Evolutionary conservation across 371 early-diverging fungal genomes (phyloP).

Genomic region (Scutellospora calospora): DNA sequence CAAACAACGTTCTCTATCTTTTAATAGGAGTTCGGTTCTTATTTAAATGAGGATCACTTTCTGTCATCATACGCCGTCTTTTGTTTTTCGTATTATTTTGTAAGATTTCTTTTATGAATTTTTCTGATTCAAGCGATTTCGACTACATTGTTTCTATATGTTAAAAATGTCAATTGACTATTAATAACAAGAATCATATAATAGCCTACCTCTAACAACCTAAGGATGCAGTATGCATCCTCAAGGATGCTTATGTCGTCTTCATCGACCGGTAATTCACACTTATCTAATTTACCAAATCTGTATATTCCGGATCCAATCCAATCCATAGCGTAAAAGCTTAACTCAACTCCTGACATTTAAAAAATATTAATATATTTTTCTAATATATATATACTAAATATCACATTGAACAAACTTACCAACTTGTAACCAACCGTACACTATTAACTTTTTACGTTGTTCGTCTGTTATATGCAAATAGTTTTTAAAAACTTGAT

Average conservation of each 20-base stretch:
- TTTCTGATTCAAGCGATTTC: slow-evolving; percentile 41
- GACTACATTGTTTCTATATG: slow-evolving; percentile 35
- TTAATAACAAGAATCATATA: neutral
- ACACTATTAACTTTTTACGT: slow-evolving; percentile 8
- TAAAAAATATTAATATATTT: neutral
- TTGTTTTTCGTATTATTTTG: slow-evolving; percentile 35
- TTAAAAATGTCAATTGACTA: slow-evolving; percentile 25
- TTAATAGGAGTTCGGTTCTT: slow-evolving; percentile 27
- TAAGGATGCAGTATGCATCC: slow-evolving; percentile 33
- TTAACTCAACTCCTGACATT: slow-evolving; percentile 5
- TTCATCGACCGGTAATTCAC: slow-evolving; percentile 33
- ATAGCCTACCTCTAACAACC: slow-evolving; percentile 26
- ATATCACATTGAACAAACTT: neutral
- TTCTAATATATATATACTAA: neutral
- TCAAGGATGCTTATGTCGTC: slow-evolving; percentile 27
- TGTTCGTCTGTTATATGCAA: slow-evolving; percentile 15
- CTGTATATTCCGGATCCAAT: slow-evolving; percentile 38
- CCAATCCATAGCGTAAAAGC: slow-evolving; percentile 34
- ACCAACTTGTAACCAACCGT: slow-evolving; percentile 37
- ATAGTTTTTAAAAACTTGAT: slow-evolving; percentile 35
- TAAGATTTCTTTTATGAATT: slow-evolving; percentile 32
- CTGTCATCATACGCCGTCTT: slow-evolving; percentile 24
- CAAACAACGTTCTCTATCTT: slow-evolving; percentile 2
- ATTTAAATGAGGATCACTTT: slow-evolving; percentile 36
- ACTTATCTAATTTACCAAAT: slow-evolving; percentile 38